Evolutionary conservation across 805 yeast genomes (phyloP).

Genomic region (Naumovozyma baii): DNA sequence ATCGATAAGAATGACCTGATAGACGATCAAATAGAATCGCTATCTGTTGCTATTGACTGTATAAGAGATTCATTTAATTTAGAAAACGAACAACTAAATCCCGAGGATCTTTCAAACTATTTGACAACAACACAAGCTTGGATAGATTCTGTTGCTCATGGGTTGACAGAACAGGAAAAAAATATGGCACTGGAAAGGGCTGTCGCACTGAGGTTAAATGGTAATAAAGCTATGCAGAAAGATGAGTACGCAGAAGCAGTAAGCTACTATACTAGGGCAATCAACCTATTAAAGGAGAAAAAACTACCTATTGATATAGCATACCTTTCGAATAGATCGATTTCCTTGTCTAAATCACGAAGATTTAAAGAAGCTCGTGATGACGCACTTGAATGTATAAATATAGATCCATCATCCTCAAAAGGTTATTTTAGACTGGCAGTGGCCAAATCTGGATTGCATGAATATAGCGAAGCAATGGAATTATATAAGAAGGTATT

Average conservation of each 20-base stretch:
- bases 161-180: slow-evolving; percentile 28
- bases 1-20: slow-evolving; percentile 51
- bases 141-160: slow-evolving; percentile 23
- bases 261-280: slow-evolving; percentile 67
- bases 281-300: slow-evolving; percentile 58
- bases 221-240: slow-evolving; percentile 76
- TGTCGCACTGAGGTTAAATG: slow-evolving; percentile 69
- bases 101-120: too few relatives aligned
- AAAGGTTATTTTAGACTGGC: slow-evolving; percentile 93
- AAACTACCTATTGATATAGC: slow-evolving; percentile 27
- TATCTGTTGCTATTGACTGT: slow-evolving; percentile 88
- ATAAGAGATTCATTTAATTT: slow-evolving; percentile 77
- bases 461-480: slow-evolving; percentile 76
- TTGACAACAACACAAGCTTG: slow-evolving; percentile 5
- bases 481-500: slow-evolving; percentile 82
- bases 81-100: slow-evolving; percentile 41
- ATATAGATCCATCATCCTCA: slow-evolving; percentile 64
- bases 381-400: slow-evolving; percentile 76
- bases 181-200: slow-evolving; percentile 54
- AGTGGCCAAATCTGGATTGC: slow-evolving; percentile 79
- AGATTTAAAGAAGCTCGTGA: slow-evolving; percentile 64
- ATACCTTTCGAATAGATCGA: slow-evolving; percentile 86
- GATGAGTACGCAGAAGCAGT: slow-evolving; percentile 63
- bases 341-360: slow-evolving; percentile 73
- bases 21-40: slow-evolving; percentile 74